phyloP scores from a whole-genome alignment of 73 alveolate genomes.

The Blepharisma stoltei region DNA sequence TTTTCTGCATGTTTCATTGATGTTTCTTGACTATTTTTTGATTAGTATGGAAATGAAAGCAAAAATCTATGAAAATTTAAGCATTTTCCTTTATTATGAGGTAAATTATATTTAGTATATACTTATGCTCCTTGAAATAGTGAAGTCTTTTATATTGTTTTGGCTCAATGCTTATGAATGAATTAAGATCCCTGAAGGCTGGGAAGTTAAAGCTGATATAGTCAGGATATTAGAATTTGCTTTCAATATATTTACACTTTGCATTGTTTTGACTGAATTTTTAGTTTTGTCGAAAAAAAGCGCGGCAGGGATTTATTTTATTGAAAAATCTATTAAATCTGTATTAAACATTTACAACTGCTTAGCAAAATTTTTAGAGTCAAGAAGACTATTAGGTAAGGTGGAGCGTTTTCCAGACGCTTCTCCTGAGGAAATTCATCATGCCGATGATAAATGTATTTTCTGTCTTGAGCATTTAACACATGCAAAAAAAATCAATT shows the following conservation, averaged over 20 bases:
- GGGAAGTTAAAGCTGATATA: neutral
- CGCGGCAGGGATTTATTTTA: neutral
- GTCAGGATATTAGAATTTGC: neutral
- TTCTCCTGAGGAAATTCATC: constrained; percentile 16
- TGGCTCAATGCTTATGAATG: neutral
- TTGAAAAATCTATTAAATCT: constrained; percentile 5
- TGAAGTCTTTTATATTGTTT: neutral
- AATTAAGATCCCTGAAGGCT: neutral
- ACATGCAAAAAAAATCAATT: constrained; percentile 17
- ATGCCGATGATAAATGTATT: constrained; percentile 18
- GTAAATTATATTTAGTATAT: neutral
- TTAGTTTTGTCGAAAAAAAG: constrained; percentile 8
- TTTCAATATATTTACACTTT: neutral
- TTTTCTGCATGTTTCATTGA: neutral
- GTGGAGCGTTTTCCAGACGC: constrained; percentile 13
- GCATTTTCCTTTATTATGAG: neutral
- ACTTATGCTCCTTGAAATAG: neutral
- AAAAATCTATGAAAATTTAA: neutral
- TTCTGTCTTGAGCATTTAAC: constrained; percentile 7
- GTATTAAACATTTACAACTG: neutral
- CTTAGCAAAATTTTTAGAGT: neutral
- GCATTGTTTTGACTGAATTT: neutral
- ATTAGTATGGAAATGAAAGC: neutral
- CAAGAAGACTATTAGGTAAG: constrained; percentile 6
- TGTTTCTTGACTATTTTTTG: neutral